A percentile compares a stretch with the other conserved stretches of the same genome.
Conservation (phyloP, 2,329 filamentous ascomycete species). For the Lojkania enalia region DNA sequence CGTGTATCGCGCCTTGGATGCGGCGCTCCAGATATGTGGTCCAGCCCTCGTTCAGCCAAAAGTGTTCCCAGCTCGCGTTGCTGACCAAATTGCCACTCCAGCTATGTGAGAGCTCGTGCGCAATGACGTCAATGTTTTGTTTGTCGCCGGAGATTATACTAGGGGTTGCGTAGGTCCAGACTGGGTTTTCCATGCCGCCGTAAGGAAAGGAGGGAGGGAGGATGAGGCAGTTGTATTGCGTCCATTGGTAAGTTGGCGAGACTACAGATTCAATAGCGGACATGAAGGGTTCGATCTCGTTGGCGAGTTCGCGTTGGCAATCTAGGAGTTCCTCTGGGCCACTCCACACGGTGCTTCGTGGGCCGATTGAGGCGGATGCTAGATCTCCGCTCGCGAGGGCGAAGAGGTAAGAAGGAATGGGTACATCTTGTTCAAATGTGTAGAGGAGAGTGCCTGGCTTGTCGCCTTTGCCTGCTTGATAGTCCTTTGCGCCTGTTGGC, state of each 20-base stretch:
- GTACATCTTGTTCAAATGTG: conserved; percentile 85
- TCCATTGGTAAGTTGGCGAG: conserved; percentile 84
- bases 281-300: conserved; percentile 90
- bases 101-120: conserved; percentile 75
- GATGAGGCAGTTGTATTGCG: conserved; percentile 90
- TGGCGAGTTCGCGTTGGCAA: conserved; percentile 89
- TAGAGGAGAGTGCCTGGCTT: conserved; percentile 65
- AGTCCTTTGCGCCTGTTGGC: conserved; percentile 57
- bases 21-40: conserved; percentile 92
- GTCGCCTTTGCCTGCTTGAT: conserved; percentile 57
- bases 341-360: conserved; percentile 80
- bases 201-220: conserved; percentile 73
- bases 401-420: conserved; percentile 93
- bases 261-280: conserved; percentile 78
- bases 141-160: conserved; percentile 82
- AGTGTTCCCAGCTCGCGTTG: conserved; percentile 81
- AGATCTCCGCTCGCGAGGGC: conserved; percentile 87
- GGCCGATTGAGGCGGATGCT: conserved; percentile 80
- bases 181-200: conserved; percentile 81
- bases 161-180: conserved; percentile 93
- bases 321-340: conserved; percentile 83
- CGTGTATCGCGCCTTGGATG: conserved; percentile 75
- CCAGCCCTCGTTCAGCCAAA: conserved; percentile 78
- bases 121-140: conserved; percentile 95
- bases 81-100: conserved; percentile 90